These are phyloP conservation scores for Isoetes taiwanensis DNA, from an alignment of 75 land plant genomes.

Conservation along the genomic window DNA sequence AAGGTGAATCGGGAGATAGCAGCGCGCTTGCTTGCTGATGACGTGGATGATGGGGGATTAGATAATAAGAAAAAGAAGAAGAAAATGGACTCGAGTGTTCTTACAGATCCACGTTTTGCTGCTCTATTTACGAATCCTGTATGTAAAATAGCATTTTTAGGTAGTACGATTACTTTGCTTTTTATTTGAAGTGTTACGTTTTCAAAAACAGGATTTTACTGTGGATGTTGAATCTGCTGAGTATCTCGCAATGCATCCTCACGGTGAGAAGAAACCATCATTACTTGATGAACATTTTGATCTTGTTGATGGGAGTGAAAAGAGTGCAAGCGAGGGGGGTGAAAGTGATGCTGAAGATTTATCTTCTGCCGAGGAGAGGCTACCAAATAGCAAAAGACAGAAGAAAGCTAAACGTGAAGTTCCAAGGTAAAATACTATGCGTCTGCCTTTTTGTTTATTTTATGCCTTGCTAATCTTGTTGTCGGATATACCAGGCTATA, in stretches of 20 bases:
- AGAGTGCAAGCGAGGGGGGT: constrained; percentile 10
- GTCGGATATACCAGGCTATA: constrained; percentile 74
- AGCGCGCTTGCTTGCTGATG: constrained; percentile 41
- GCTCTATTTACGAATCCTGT: constrained; percentile 70
- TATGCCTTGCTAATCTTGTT: background rate
- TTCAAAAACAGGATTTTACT: constrained; percentile 87
- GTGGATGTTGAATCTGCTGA: constrained; percentile 61
- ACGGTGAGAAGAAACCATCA: constrained; percentile 40
- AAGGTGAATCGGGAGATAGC: constrained; percentile 73
- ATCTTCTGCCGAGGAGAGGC: background rate
- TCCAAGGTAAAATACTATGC: no score
- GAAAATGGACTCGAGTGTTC: constrained; percentile 28
- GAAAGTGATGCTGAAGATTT: constrained; percentile 28
- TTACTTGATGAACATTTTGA: constrained; percentile 75
- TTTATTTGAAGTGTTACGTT: constrained; percentile 1
- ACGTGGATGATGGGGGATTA: no score
- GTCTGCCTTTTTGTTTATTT: background rate
- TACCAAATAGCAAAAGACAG: constrained; percentile 8
- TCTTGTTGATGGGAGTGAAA: constrained; percentile 29
- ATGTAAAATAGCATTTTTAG: background rate
- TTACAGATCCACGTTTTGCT: constrained; percentile 70
- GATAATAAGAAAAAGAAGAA: constrained; percentile 65
- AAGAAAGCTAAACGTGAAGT: no score
- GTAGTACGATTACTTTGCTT: background rate
- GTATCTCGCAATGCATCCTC: constrained; percentile 59